phyloP scores from a whole-genome alignment of 352 stramenopile species.

The Phytophthora vignae region DNA sequence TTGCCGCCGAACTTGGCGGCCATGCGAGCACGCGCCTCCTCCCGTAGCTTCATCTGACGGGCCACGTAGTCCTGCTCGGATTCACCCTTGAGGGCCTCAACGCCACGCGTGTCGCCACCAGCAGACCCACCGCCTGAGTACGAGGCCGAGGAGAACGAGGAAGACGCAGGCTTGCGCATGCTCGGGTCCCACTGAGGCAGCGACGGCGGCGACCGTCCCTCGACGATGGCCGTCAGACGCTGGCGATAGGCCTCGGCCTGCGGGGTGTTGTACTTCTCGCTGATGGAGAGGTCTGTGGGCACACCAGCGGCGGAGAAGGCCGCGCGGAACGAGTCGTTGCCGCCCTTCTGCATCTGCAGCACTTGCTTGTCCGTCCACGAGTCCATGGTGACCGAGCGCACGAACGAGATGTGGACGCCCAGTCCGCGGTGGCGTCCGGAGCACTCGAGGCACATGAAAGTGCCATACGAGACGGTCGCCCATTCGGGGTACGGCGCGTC shows the following conservation, averaged over 20 bases:
- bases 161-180: constrained; percentile 51
- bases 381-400: constrained; percentile 89
- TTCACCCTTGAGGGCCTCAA: constrained; percentile 86
- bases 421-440: constrained; percentile 92
- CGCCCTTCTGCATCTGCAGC: constrained; percentile 84
- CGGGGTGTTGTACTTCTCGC: constrained; percentile 87
- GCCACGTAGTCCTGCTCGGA: constrained; percentile 82
- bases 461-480: constrained; percentile 95
- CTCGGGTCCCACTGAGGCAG: constrained; percentile 76
- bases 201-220: constrained; percentile 54
- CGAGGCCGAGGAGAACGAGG: constrained; percentile 41
- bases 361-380: constrained; percentile 91
- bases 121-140: constrained; percentile 35
- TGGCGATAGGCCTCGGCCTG: constrained; percentile 81
- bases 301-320: constrained; percentile 73
- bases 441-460: constrained; percentile 97
- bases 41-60: constrained; percentile 72
- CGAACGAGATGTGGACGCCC: constrained; percentile 94
- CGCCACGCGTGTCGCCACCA: constrained; percentile 63
- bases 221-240: constrained; percentile 67
- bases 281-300: constrained; percentile 77
- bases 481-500: constrained; percentile 94
- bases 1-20: constrained; percentile 79
- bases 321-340: constrained; percentile 77
- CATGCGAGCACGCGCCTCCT: constrained; percentile 84